Conservation (phyloP, 345 rosid genomes). For the Eucalyptus urophylla region DNA sequence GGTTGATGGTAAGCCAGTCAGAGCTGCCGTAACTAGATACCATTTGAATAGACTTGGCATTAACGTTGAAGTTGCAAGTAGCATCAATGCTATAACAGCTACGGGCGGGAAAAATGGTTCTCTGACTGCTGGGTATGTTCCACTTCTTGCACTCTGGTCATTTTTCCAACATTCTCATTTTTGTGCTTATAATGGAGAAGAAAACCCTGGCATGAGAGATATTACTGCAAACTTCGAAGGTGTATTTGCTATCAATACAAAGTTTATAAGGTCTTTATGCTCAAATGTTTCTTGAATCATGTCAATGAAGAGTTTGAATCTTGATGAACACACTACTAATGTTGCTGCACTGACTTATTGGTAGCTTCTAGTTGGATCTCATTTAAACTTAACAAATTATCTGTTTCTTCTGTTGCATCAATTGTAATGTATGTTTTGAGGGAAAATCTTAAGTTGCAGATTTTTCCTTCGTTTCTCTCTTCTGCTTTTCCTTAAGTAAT, state of each 20-base stretch:
- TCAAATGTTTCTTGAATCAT: background rate
- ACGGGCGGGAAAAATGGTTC: conserved; percentile 36
- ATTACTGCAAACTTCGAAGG: background rate
- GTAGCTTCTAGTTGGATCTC: background rate
- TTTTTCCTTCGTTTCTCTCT: background rate
- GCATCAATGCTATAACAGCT: conserved; percentile 26
- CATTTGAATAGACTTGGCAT: conserved; percentile 94
- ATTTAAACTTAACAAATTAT: background rate
- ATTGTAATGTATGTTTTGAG: background rate
- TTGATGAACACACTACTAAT: background rate
- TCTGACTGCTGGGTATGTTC: conserved; percentile 37
- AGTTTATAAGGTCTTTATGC: background rate
- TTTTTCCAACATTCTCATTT: background rate
- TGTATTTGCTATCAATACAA: background rate
- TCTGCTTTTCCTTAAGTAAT: background rate
- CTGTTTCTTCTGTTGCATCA: background rate
- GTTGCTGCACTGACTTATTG: background rate
- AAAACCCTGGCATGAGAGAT: background rate
- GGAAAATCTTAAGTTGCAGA: background rate
- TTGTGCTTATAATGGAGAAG: background rate
- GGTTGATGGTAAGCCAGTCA: conserved; percentile 76
- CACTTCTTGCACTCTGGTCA: background rate
- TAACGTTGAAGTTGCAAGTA: conserved; percentile 44
- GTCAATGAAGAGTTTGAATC: background rate
- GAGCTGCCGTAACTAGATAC: conserved; percentile 85